phyloP scores from a whole-genome alignment of 495 filamentous ascomycete genomes.

The Tuber microsphaerosporum region DNA sequence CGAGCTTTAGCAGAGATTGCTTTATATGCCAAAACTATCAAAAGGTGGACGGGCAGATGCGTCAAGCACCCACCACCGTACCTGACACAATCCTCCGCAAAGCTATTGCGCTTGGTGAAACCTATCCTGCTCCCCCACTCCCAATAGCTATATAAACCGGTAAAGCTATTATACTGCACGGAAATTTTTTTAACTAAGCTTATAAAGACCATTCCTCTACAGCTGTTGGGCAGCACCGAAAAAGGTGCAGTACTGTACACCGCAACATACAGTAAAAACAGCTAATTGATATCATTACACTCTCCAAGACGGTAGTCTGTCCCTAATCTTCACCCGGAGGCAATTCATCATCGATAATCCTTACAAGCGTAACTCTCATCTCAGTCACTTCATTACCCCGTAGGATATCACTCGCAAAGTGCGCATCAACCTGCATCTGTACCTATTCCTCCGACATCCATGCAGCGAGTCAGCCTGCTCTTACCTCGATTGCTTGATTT shows the following conservation, averaged over 20 bases:
- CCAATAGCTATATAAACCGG: neutral
- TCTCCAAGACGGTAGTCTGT: neutral
- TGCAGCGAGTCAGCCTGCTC: conserved; percentile 27
- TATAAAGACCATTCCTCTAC: neutral
- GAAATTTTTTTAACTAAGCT: neutral
- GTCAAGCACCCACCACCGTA: neutral
- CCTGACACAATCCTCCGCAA: neutral
- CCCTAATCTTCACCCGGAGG: conserved; percentile 85
- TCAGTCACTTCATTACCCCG: conserved; percentile 93
- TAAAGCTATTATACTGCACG: neutral
- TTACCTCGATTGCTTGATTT: conserved; percentile 24
- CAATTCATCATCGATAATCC: conserved; percentile 97
- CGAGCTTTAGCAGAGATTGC: neutral
- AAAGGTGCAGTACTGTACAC: neutral
- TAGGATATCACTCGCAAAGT: conserved; percentile 91
- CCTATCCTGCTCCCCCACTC: neutral
- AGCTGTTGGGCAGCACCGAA: neutral
- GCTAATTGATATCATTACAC: conserved; percentile 2
- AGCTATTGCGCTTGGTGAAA: neutral
- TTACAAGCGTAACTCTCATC: conserved; percentile 85
- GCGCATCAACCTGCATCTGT: conserved; percentile 97
- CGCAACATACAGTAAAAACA: neutral
- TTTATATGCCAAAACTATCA: neutral
- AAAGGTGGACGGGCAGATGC: neutral
- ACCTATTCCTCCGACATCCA: conserved; percentile 51